phyloP scores from a whole-genome alignment of 352 stramenopile species.

The Pythium coloratum region DNA sequence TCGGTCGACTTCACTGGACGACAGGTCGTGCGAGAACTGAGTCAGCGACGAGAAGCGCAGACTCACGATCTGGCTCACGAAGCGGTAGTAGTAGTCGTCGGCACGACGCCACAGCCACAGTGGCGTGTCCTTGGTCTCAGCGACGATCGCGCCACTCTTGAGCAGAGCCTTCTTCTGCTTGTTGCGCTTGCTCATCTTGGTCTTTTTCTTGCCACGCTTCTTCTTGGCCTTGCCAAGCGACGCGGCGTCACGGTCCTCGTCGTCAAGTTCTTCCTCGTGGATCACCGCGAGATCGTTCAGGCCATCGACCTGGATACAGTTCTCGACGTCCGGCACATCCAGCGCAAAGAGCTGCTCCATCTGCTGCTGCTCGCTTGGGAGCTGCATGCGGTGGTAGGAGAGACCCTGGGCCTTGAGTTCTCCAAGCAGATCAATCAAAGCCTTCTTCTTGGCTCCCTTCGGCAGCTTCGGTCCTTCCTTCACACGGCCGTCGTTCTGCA shows the following conservation, averaged over 20 bases:
- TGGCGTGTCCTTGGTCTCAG: slow-evolving; percentile 51
- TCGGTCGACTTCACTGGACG: slow-evolving; percentile 71
- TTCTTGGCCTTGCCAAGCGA: slow-evolving; percentile 5
- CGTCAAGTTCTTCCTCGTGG: slow-evolving; percentile 28
- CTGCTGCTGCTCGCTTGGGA: slow-evolving; percentile 70
- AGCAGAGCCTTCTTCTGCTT: slow-evolving; percentile 12
- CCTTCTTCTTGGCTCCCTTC: slow-evolving; percentile 97
- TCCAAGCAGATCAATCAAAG: slow-evolving; percentile 94
- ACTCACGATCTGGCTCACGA: slow-evolving; percentile 73
- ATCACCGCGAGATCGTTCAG: slow-evolving; percentile 44
- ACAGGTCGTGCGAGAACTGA: slow-evolving; percentile 87
- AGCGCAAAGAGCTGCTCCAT: slow-evolving; percentile 85
- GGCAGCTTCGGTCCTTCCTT: slow-evolving; percentile 82
- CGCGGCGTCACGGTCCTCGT: slow-evolving; percentile 10
- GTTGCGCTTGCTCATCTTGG: slow-evolving; percentile 32
- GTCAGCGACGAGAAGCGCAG: slow-evolving; percentile 79
- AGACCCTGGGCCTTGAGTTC: slow-evolving; percentile 88
- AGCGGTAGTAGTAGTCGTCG: slow-evolving; percentile 90
- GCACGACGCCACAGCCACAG: slow-evolving; percentile 83
- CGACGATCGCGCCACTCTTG: not conserved
- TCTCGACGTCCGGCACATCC: slow-evolving; percentile 81
- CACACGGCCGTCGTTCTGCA: slow-evolving; percentile 57
- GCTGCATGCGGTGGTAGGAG: slow-evolving; percentile 68
- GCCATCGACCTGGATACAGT: slow-evolving; percentile 74
- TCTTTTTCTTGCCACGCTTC: slow-evolving; percentile 28